Conservation (phyloP, 306 rosid species). For the Mimosa pudica region DNA sequence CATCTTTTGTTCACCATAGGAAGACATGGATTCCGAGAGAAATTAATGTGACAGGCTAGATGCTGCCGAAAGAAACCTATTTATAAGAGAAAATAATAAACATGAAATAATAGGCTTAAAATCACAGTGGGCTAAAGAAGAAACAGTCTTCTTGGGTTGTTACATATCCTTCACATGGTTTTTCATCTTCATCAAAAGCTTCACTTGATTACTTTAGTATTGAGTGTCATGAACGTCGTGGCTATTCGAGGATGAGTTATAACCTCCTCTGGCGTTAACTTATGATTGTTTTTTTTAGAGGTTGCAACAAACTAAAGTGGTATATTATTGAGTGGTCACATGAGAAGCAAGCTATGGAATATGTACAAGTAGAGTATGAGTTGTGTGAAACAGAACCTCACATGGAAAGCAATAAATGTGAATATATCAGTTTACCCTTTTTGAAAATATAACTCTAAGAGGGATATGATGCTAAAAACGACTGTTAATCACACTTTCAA, state of each 20-base stretch:
- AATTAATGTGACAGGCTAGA: background rate
- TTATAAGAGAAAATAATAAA: slow-evolving; percentile 36
- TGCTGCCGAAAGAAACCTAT: slow-evolving; percentile 38
- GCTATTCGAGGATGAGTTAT: background rate
- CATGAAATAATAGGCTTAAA: slow-evolving; percentile 34
- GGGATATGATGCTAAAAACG: background rate
- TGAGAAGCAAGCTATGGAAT: background rate
- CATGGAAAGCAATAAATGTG: background rate
- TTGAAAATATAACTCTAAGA: background rate
- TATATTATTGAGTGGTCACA: background rate
- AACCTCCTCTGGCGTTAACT: background rate
- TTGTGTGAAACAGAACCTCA: background rate
- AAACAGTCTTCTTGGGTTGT: background rate
- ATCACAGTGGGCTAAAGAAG: background rate
- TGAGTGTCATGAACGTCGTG: background rate
- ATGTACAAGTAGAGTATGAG: background rate
- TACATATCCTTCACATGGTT: background rate
- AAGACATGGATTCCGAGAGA: background rate
- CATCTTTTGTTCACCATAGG: background rate
- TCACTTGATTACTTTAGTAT: background rate
- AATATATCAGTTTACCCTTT: background rate
- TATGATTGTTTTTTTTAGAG: background rate
- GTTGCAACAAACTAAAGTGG: background rate
- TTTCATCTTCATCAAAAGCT: background rate
- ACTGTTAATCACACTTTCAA: background rate